Conservation (phyloP, 2,329 filamentous ascomycete genomes). For the Neopestalotiopsis rosae region DNA sequence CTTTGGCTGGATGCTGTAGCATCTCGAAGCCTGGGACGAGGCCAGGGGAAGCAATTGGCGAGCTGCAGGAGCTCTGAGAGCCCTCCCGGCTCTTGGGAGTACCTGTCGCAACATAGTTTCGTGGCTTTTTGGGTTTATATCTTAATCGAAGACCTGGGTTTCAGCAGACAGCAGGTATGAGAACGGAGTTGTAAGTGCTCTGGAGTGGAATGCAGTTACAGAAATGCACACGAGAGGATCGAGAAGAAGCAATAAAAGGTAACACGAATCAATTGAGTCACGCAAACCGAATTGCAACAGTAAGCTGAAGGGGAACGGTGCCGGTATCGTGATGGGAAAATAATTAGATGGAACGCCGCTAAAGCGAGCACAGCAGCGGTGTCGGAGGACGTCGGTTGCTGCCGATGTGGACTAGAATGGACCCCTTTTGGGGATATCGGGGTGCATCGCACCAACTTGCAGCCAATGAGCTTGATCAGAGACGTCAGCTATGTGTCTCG, state of each 20-base stretch:
- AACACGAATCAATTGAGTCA: constrained; percentile 10
- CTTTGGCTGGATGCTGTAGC: constrained; percentile 60
- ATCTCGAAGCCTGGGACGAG: constrained; percentile 41
- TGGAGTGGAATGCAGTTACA: too few species aligned
- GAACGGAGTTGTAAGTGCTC: neutral
- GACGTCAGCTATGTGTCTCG: constrained; percentile 6
- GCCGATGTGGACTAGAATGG: constrained; percentile 4
- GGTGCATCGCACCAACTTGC: neutral
- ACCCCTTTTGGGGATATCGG: neutral
- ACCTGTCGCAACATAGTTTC: constrained; percentile 52
- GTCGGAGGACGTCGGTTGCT: neutral
- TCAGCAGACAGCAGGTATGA: neutral
- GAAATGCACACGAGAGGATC: neutral
- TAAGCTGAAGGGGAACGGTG: neutral
- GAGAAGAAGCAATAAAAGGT: neutral
- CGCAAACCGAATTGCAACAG: neutral
- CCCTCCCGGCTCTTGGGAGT: constrained; percentile 45
- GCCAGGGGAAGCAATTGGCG: constrained; percentile 37
- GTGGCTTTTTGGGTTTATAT: neutral
- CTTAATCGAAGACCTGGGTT: neutral
- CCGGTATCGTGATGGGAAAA: constrained; percentile 12
- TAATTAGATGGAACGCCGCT: constrained; percentile 11
- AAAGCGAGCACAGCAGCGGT: constrained; percentile 15
- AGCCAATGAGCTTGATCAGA: constrained; percentile 3
- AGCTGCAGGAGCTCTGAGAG: constrained; percentile 35